Conservation (phyloP, 2,329 filamentous ascomycete species). For the Penicillium crustosum region DNA sequence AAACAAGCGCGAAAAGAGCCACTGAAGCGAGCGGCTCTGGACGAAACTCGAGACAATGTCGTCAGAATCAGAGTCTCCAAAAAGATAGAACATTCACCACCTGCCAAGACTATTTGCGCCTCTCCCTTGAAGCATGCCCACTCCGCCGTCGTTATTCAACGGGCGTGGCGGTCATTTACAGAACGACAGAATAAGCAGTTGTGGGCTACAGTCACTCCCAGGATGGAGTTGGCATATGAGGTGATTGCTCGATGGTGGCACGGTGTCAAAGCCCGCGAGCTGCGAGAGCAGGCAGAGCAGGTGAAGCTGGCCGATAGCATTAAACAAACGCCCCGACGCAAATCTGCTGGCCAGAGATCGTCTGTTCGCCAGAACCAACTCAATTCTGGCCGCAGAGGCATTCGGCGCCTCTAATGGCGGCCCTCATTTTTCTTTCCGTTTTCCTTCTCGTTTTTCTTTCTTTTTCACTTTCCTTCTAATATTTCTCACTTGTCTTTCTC, state of each 20-base stretch:
- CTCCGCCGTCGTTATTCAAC: slow-evolving; percentile 56
- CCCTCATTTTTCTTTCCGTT: neutral
- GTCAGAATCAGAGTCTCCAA: slow-evolving; percentile 1
- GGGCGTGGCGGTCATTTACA: slow-evolving; percentile 47
- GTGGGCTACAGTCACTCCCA: slow-evolving; percentile 37
- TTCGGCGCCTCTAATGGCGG: slow-evolving; percentile 3
- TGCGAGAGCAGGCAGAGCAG: slow-evolving; percentile 7
- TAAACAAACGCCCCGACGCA: neutral
- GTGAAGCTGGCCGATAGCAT: neutral
- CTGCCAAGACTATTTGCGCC: slow-evolving; percentile 60
- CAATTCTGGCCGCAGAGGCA: neutral
- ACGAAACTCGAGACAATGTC: slow-evolving; percentile 16
- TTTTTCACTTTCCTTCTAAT: neutral
- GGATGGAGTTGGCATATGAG: slow-evolving; percentile 40
- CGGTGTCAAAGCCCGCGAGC: slow-evolving; percentile 19
- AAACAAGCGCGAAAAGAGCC: neutral
- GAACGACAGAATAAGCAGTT: slow-evolving; percentile 19
- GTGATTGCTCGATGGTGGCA: slow-evolving; percentile 40
- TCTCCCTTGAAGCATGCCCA: slow-evolving; percentile 50
- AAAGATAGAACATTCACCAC: slow-evolving; percentile 14
- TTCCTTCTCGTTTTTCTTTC: neutral
- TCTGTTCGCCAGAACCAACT: neutral
- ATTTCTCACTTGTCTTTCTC: too few relatives aligned
- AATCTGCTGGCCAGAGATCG: neutral
- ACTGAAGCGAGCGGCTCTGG: slow-evolving; percentile 8